Percentiles rank a stretch among this genome's conserved stretches.
Conservation (phyloP, 1,284 basidiomycete species). For the Fomitopsis palustris region DNA sequence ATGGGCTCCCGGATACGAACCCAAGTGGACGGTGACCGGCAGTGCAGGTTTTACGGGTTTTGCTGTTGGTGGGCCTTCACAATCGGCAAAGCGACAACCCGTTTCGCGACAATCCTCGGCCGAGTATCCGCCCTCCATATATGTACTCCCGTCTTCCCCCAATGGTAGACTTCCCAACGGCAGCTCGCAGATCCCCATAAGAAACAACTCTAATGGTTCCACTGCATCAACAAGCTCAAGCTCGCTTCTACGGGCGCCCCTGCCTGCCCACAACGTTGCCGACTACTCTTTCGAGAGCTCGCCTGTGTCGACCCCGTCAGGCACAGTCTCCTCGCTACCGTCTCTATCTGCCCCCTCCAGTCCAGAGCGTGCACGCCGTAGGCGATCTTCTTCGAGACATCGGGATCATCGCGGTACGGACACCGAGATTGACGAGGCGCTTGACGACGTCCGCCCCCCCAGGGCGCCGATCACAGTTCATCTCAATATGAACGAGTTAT, state of each 20-base stretch:
- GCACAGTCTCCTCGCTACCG: slow-evolving; percentile 51
- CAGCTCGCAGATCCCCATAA: slow-evolving; percentile 24
- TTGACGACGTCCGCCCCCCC: slow-evolving; percentile 34
- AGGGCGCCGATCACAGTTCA: slow-evolving; percentile 65
- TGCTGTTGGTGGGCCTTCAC: slow-evolving; percentile 39
- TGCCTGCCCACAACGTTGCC: slow-evolving; percentile 55
- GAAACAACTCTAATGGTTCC: slow-evolving; percentile 30
- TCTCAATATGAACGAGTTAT: slow-evolving; percentile 73
- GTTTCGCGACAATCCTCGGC: slow-evolving; percentile 13
- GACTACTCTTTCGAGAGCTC: slow-evolving; percentile 69
- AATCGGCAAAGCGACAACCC: slow-evolving; percentile 15
- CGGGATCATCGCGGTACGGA: slow-evolving; percentile 21
- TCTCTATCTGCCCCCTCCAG: slow-evolving; percentile 43
- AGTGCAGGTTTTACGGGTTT: slow-evolving; percentile 67
- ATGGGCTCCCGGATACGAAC: slow-evolving; percentile 53
- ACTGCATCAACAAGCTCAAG: slow-evolving; percentile 33
- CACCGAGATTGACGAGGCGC: slow-evolving; percentile 17
- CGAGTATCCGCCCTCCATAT: slow-evolving; percentile 16
- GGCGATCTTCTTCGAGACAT: slow-evolving; percentile 27
- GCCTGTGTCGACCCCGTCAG: slow-evolving; percentile 46
- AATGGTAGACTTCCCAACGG: slow-evolving; percentile 28
- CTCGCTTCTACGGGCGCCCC: slow-evolving; percentile 67
- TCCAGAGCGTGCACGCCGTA: slow-evolving; percentile 30
- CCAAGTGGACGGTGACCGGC: slow-evolving; percentile 60
- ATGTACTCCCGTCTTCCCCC: slow-evolving; percentile 40